Evolutionary conservation across 495 filamentous ascomycete species (phyloP), one percentile per base, ranked within the genome.

Genomic region (Penicillium herquei): DNA sequence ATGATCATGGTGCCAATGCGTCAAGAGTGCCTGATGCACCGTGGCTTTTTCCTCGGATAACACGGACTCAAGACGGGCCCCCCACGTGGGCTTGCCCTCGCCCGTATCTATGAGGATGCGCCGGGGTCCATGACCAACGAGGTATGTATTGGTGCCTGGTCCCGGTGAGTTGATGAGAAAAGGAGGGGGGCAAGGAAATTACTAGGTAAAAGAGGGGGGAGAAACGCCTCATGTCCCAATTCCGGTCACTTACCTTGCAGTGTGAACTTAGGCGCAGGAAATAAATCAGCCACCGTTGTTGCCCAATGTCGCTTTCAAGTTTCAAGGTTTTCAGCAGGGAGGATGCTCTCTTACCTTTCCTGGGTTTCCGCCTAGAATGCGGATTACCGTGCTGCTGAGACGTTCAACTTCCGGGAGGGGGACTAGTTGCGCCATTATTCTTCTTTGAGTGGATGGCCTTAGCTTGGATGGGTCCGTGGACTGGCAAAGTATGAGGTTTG

Each of bases 1-100:
- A 65, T 98, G 94, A 68, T 98, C 94, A 31, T 70, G 79, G 68
- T 98, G 94, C 88, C 90, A 90, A 69, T 98, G 94, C 1, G 93
- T 96, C 18, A 97, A 71, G 16, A 98, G 77, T 3, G 82, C 84
- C 14, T 75, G 68, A 32, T 81, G 70, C 32, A 97, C 77, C 0
- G 79, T 78, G 35, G 85, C 83, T 33, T 84, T 80, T 63, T 95
- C 88, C 32, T 80, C 73, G 3, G 73, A 60, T 21, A 98, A 80
- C 5, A 87, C 78, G 14, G 73, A 66, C 54, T 83, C 78, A 12
- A 98, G 76, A 3, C 78, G 72, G 0, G 75, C 56, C 33, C 72
- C 59, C 87, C 88, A 89, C 12, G 77, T 71, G 34, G 80, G 80
- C 42, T 76, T 77, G 42, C 88, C 89, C 64, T 90, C 82, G 48